A percentile compares a stretch with the other conserved stretches of the same genome.
phyloP scores from a whole-genome alignment of 768 basidiomycete genomes.

The Pulveroboletus sp. region DNA sequence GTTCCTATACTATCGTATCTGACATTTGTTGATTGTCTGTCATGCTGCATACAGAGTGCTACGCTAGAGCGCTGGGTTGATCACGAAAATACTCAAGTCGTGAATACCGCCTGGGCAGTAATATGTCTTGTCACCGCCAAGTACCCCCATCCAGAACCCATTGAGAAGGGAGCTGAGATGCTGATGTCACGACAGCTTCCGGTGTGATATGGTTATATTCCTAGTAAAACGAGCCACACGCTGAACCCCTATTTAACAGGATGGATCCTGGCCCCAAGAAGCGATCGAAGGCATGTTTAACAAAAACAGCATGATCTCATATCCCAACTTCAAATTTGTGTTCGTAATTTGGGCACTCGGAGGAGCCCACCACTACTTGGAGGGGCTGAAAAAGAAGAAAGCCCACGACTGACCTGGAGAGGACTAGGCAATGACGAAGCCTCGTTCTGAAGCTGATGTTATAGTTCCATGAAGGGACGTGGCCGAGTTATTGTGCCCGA shows the following conservation, averaged over 20 bases:
- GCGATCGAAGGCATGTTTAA: conserved; percentile 92
- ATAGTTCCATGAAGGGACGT: too few species aligned
- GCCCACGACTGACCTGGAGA: too few species aligned
- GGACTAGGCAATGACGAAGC: too few species aligned
- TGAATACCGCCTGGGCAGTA: conserved; percentile 91
- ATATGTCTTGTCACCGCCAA: conserved; percentile 88
- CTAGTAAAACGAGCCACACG: too few species aligned
- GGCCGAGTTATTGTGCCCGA: too few species aligned
- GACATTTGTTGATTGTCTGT: background rate
- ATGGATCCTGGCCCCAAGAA: conserved; percentile 96
- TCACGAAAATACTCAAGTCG: conserved; percentile 79
- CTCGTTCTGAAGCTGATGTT: too few species aligned
- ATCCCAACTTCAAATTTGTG: conserved; percentile 93
- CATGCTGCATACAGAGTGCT: conserved; percentile 78
- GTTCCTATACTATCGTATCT: background rate
- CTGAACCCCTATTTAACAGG: conserved; percentile 39
- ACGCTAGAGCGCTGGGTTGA: conserved; percentile 77
- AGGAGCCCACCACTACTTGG: conserved; percentile 73
- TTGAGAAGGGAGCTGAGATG: conserved; percentile 71
- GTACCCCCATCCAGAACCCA: conserved; percentile 78
- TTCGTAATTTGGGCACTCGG: conserved; percentile 97
- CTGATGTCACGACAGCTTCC: conserved; percentile 87
- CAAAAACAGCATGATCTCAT: conserved; percentile 81
- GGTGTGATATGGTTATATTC: too few species aligned
- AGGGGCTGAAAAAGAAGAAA: conserved; percentile 46